These are phyloP conservation scores for Sugiyamaella pinicola DNA, from an alignment of 1,139 yeast species.

Conservation along the genomic window DNA sequence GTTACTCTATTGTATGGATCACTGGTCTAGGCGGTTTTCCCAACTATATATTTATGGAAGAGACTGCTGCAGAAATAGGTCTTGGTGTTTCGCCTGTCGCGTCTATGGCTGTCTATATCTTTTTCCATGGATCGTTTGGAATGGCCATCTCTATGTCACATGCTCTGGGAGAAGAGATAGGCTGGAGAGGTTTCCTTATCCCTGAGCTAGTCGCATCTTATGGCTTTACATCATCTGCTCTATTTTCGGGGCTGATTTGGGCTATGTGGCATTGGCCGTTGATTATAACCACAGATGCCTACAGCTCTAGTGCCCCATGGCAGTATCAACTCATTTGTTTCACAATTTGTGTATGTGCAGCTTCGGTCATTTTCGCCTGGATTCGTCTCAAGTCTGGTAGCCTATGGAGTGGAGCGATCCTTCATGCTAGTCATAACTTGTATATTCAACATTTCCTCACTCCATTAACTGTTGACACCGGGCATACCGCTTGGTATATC, in stretches of 20 bases:
- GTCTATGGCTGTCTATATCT: conserved; percentile 1
- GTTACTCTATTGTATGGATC: conserved; percentile 10
- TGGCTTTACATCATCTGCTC: neutral
- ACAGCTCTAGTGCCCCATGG: conserved; percentile 4
- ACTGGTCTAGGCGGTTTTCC: conserved; percentile 18
- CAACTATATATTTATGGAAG: conserved; percentile 8
- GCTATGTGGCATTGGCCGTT: conserved; percentile 14
- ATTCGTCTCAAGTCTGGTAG: conserved; percentile 7
- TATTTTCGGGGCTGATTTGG: conserved; percentile 12
- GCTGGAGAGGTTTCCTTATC: conserved; percentile 19
- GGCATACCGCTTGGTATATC: conserved; percentile 11
- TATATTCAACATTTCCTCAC: conserved; percentile 9
- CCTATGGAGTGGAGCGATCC: conserved; percentile 10
- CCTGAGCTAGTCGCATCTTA: conserved; percentile 3
- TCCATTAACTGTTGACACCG: conserved; percentile 10
- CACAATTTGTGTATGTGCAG: neutral
- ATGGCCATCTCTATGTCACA: conserved; percentile 6
- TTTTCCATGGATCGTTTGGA: conserved; percentile 5
- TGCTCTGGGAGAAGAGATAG: conserved; percentile 17
- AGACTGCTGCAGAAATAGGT: neutral
- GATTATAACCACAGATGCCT: neutral
- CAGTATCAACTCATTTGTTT: conserved; percentile 1
- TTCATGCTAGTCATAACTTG: conserved; percentile 14
- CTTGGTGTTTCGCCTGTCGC: neutral
- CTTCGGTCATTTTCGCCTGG: conserved; percentile 4